phyloP scores from a whole-genome alignment of 1,284 basidiomycete genomes.

The Pholiota adiposa region DNA sequence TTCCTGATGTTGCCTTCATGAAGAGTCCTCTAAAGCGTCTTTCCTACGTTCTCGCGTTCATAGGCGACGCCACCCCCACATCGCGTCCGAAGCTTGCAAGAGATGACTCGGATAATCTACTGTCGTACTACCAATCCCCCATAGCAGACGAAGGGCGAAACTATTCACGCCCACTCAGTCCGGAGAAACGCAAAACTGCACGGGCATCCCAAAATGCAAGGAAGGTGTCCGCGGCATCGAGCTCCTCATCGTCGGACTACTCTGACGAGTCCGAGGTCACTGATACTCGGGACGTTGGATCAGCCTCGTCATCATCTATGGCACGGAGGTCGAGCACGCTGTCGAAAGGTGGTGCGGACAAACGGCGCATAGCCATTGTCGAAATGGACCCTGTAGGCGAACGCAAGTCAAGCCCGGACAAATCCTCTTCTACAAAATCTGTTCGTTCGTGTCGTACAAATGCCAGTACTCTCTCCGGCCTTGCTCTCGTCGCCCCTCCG shows the following conservation, averaged over 20 bases:
- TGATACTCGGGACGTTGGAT: slow-evolving; percentile 31
- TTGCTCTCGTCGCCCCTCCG: slow-evolving; percentile 70
- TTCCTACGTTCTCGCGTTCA: slow-evolving; percentile 29
- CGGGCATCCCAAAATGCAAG: slow-evolving; percentile 19
- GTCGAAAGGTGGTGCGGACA: slow-evolving; percentile 62
- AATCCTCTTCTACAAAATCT: slow-evolving; percentile 25
- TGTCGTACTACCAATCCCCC: slow-evolving; percentile 43
- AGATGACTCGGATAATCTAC: slow-evolving; percentile 35
- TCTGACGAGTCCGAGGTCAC: slow-evolving; percentile 43
- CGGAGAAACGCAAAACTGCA: slow-evolving; percentile 18
- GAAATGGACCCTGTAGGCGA: slow-evolving; percentile 48
- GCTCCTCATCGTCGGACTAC: slow-evolving; percentile 47
- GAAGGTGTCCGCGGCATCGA: slow-evolving; percentile 37
- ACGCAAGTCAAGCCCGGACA: slow-evolving; percentile 29
- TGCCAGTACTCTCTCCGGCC: slow-evolving; percentile 50
- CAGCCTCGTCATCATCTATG: slow-evolving; percentile 30
- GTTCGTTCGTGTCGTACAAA: slow-evolving; percentile 48
- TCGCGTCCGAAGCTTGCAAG: slow-evolving; percentile 21
- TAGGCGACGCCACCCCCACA: slow-evolving; percentile 20
- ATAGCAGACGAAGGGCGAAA: slow-evolving; percentile 35
- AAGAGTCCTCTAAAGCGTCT: slow-evolving; percentile 32
- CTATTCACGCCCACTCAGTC: slow-evolving; percentile 22
- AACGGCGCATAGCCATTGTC: slow-evolving; percentile 68
- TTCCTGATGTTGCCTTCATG: slow-evolving; percentile 22
- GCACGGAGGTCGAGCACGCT: slow-evolving; percentile 53